Base-by-base conservation (phyloP, 1,284 basidiomycete genomes). In the Trichosporon sp. region DNA sequence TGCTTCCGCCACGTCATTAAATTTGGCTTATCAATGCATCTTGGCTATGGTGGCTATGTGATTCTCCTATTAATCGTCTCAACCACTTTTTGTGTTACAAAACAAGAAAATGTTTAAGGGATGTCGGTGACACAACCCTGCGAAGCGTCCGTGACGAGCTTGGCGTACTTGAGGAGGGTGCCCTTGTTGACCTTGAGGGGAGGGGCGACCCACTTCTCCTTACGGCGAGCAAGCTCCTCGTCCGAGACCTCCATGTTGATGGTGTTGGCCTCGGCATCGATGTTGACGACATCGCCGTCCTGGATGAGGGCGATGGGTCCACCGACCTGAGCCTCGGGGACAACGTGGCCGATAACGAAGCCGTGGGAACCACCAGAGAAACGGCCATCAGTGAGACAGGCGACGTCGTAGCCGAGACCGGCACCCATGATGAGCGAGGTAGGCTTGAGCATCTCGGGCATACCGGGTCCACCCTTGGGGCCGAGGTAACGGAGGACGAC, bases 401-500 rank as follows among this genome's bases (percentile, higher is more conserved):
- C 96, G 2, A 95, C 96, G 68, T 92, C 91, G 72, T 91, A 89
- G 51, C 93, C 91, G 19, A 98, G 87, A 51, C 96, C 96, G 68
- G 96, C 96, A 40, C 96, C 96, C 85, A 95, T 92, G 75, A 98
- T 88, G 64, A 93, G 90, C 72, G 89, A 91, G n/a, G 94, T 97
- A 6, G 93, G 94, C 75, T 85, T 85, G 71, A 88, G 83, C 87
- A 88, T 88, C 80, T 98, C 96, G 16, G 96, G 96, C 96, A 98
- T 98, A 65, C 79, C 80, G 21, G 95, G 96, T 37, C 91, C 96
- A 70, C 96, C 95, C 84, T 95, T 96, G 2, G 96, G 96, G 26
- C 96, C 96, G 83, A 96, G 92, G 84, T 98, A 98, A 74, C 96
- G 88, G 85, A 98, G 91, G 65, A 98, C 91, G 71, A 97, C 88